Evolutionary conservation across 495 filamentous ascomycete species (phyloP).

Genomic region (Sordaria brevicollis): DNA sequence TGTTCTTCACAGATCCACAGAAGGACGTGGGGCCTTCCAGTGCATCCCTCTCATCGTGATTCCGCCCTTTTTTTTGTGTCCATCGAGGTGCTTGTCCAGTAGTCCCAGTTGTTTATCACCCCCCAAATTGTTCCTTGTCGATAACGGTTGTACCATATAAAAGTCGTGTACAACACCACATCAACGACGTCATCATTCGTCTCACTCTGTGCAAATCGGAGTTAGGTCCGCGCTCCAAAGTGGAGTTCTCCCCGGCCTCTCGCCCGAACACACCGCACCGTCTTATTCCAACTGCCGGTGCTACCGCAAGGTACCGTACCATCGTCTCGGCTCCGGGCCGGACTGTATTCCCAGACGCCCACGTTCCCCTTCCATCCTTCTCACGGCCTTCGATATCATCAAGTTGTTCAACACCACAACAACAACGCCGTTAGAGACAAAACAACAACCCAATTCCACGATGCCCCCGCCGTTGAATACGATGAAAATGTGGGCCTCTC

Average conservation of each 20-base stretch:
- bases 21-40: not conserved
- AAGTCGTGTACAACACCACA: not conserved
- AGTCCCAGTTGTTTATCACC: not conserved
- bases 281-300: not conserved
- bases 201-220: no score
- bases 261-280: not conserved
- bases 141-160: not conserved
- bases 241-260: not conserved
- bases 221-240: not conserved
- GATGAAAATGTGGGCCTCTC: not conserved
- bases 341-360: not conserved
- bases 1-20: not conserved
- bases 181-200: not conserved
- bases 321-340: not conserved
- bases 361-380: not conserved
- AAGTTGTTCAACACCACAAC: not conserved
- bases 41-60: not conserved
- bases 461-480: not conserved
- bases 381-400: not conserved
- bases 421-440: not conserved
- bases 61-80: no score
- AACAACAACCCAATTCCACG: not conserved
- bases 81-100: no score
- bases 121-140: not conserved
- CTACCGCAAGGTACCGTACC: not conserved